Base-by-base conservation (phyloP, 2,329 filamentous ascomycete genomes). In the Epichloe baconii region DNA sequence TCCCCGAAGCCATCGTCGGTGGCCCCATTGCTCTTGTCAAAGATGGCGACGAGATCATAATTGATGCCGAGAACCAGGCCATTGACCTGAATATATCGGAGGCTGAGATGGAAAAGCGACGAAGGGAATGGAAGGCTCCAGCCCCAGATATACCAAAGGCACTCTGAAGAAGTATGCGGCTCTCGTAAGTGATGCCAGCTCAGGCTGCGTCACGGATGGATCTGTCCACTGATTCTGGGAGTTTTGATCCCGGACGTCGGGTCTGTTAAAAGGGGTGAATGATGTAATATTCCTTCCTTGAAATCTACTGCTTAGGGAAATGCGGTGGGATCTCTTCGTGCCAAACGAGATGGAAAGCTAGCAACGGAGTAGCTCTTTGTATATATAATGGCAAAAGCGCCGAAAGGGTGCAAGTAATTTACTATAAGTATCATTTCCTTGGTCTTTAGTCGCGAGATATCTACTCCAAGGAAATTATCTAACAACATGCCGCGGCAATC, bases 1-100 rank as follows among this genome's bases (percentile, higher is more conserved):
- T 90, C 41, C 88, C 88, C 26, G 88, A 95, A 70, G 88, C 88
- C 8, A 83, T 87, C 63, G 86, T 86, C 57, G 88, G 88, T 47
- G 88, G 88, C 0, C 88, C 88, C 2, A 93, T 95, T 55, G 88
- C 79, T 14, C 75, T 95, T 11, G 85, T 93, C n/a, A 67, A 78
- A 59, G 83, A 95, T 58, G 88, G 88, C 26, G 88, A 95, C 64
- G 75, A 75, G 52, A 85, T 95, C 58, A 80, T 82, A 47, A 94
- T 95, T 54, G 87, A 95, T 61, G 86, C 88, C 0, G 85, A 90
- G 66, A 80, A 81, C 63, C 79, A 79, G 44, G 75, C 78, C 75
- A 76, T 82, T 47, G 66, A 88, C 78, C 72, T 88, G 4, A 72
- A 85, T 40, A 76, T 90, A 7, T 72, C 78, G 14, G 77, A 85